These are phyloP conservation scores for Nymphaea thermarum DNA, from an alignment of 164 flowering plant species.

Conservation along the genomic window DNA sequence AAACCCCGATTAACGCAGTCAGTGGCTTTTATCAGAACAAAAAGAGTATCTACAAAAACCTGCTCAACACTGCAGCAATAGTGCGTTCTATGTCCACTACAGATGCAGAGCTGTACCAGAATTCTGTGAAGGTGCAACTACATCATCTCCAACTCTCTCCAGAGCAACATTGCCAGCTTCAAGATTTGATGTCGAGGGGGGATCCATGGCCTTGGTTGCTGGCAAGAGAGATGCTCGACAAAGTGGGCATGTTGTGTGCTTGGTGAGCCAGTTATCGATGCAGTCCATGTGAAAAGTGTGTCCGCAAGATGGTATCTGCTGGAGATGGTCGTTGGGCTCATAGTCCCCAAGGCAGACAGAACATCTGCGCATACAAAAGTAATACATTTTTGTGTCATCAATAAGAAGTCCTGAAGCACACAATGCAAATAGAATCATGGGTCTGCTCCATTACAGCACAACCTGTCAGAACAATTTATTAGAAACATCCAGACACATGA, in stretches of 20 bases:
- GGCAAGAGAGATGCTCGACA: constrained; percentile 52
- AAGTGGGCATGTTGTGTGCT: constrained; percentile 58
- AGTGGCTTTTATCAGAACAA: too few relatives aligned
- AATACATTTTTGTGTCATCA: neutral
- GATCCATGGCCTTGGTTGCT: constrained; percentile 12
- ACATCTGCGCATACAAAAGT: constrained; percentile 34
- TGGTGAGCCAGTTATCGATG: constrained; percentile 57
- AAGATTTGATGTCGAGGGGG: neutral
- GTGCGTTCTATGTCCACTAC: neutral
- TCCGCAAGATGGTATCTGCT: constrained; percentile 71
- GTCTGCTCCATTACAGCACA: too few relatives aligned
- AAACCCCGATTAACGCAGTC: too few relatives aligned
- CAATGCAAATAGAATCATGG: neutral
- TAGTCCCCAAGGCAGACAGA: constrained; percentile 83
- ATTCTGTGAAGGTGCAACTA: neutral
- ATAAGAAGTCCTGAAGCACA: neutral
- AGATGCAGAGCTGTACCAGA: neutral
- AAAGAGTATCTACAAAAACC: too few relatives aligned
- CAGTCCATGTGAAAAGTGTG: constrained; percentile 83
- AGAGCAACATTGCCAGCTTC: neutral
- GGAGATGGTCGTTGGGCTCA: constrained; percentile 68
- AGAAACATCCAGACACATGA: too few relatives aligned
- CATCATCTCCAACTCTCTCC: neutral
- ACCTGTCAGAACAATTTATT: too few relatives aligned
- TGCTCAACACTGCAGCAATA: too few relatives aligned